A percentile compares a stretch with the other conserved stretches of the same genome.
Evolutionary conservation across 164 flowering plant genomes (phyloP).

Genomic region (Amborella trichopoda): DNA sequence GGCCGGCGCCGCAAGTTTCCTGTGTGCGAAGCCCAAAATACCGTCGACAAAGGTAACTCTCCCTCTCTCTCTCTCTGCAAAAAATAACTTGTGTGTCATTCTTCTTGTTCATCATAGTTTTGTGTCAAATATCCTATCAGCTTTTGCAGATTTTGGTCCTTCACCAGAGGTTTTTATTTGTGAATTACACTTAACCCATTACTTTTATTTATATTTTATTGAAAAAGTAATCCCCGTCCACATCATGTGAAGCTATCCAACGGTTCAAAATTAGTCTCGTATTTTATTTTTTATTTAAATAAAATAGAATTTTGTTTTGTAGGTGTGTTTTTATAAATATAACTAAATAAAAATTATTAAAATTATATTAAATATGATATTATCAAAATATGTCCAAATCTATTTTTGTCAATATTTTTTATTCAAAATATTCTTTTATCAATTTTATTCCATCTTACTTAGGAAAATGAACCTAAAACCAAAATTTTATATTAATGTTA

Average conservation of each 20-base stretch:
- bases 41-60: constrained; percentile 28
- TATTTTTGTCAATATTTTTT: too few species aligned
- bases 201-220: neutral
- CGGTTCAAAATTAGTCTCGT: too few species aligned
- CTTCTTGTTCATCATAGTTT: neutral
- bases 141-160: neutral
- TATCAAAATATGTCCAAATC: too few species aligned
- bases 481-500: too few species aligned
- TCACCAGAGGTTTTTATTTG: neutral
- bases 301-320: too few species aligned
- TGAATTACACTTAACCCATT: neutral
- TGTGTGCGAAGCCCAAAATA: constrained; percentile 46
- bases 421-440: too few species aligned
- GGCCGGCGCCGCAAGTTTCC: constrained; percentile 13
- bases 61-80: neutral
- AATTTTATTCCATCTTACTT: too few species aligned
- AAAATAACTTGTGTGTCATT: neutral
- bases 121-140: neutral
- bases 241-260: neutral
- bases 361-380: too few species aligned
- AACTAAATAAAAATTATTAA: too few species aligned
- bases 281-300: too few species aligned
- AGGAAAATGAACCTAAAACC: too few species aligned
- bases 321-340: too few species aligned
- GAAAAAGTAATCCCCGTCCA: neutral